Base-by-base conservation (phyloP, 257 asterid genomes). In the Rehmannia glutinosa region DNA sequence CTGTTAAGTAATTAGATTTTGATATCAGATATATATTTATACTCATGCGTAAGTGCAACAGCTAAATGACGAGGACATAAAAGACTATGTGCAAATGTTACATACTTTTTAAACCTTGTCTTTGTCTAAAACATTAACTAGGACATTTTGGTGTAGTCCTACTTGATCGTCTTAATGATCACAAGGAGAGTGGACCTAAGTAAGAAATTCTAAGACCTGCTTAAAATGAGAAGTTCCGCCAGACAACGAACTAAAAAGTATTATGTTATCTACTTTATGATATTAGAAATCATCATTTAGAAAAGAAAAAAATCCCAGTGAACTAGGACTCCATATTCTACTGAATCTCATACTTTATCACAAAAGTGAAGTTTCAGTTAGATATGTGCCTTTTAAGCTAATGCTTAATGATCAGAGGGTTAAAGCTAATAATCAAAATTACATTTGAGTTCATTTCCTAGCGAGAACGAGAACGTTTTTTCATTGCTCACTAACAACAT, bases 1-100 rank as follows among this genome's bases (percentile, higher is more conserved):
- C 99, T 94, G 86, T 75, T 65, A 69, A 66, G 69, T 63, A 43
- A 67, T 47, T 53, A 47, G 66, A 59, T 66, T 21, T n/a, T 30
- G 58, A 43, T 53, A 70, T 53, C 20, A 58, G 54, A 51, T 72
- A 66, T 19, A 66, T 68, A 66, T 46, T 25, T 11, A 43, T 38
- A 54, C 6, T 36, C 67, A 47, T 47, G 53, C 46, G 28, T 13
- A 36, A 68, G 72, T 50, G 60, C 51, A 61, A 49, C 70, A 69
- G 23, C 46, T 39, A 27, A 63, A 50, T 25, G 59, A 76, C 39
- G 54, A 54, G 15, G 20, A 51, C 23, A 66, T 16, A 35, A 21
- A 39, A 62, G 75, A 62, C 51, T 38, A 28, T 8, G 52, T 20
- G 49, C 24, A 43, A 30, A 20, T 36, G 62, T 53, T 19, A 20